Conservation (phyloP, 164 flowering plant species). For the Tetrastigma voinierianum region DNA sequence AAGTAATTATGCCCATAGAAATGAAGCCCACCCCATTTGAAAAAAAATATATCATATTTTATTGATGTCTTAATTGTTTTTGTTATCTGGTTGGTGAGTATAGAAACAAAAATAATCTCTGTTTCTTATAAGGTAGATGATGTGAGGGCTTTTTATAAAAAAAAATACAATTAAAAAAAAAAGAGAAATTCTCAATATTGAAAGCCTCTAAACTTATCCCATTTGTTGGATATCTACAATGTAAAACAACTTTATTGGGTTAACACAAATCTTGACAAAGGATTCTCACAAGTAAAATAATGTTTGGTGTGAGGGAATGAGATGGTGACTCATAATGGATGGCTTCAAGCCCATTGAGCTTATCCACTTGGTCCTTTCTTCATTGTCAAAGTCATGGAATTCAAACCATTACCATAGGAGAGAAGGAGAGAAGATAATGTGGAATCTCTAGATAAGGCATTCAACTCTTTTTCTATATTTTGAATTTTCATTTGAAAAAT, state of each 20-base stretch:
- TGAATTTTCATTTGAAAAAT: neutral
- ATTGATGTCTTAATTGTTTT: neutral
- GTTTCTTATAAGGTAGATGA: no score
- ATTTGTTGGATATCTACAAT: neutral
- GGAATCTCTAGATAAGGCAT: constrained; percentile 23
- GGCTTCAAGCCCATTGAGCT: constrained; percentile 17
- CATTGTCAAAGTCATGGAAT: neutral
- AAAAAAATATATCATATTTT: no score
- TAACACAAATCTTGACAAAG: neutral
- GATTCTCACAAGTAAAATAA: neutral
- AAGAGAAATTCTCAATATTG: no score
- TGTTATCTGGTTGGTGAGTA: neutral
- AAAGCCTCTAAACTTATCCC: neutral
- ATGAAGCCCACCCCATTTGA: no score
- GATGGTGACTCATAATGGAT: constrained; percentile 16
- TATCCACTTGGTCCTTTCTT: constrained; percentile 12
- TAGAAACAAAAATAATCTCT: no score
- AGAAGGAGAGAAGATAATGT: constrained; percentile 28
- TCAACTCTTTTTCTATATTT: neutral
- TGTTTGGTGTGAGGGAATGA: neutral
- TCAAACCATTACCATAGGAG: constrained; percentile 11
- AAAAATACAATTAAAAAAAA: no score
- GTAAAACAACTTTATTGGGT: neutral
- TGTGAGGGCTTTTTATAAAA: no score
- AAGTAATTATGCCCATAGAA: no score